These are phyloP conservation scores for Gracilaria caudata DNA, from an alignment of 23 red algal genomes.

Conservation along the genomic window DNA sequence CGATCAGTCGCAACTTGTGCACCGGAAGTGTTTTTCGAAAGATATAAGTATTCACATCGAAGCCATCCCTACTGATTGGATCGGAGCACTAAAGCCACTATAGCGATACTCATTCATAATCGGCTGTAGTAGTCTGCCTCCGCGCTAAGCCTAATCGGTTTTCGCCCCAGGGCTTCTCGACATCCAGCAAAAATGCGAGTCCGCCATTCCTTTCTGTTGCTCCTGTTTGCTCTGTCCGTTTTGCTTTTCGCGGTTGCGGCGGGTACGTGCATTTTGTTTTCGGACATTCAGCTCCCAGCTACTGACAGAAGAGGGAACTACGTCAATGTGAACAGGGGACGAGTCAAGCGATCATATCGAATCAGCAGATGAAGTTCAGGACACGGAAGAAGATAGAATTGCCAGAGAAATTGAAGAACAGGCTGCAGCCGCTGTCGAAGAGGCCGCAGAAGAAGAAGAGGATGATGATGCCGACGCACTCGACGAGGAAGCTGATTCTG, in stretches of 20 bases:
- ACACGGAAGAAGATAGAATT: conserved; percentile 23
- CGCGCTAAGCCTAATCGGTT: background rate
- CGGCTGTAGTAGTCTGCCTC: background rate
- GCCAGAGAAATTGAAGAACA: conserved; percentile 53
- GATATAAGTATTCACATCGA: too few species aligned
- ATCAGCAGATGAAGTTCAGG: background rate
- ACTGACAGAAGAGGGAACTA: background rate
- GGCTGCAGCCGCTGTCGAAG: conserved; percentile 64
- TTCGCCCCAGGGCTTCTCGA: background rate
- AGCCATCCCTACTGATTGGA: background rate
- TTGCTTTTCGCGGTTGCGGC: background rate
- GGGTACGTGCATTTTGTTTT: background rate
- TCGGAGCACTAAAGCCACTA: background rate
- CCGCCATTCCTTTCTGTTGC: background rate
- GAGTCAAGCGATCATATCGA: background rate
- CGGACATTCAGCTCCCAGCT: background rate
- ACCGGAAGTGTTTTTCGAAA: too few species aligned
- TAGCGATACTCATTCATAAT: background rate
- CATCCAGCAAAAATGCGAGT: background rate
- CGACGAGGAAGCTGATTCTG: conserved; percentile 63
- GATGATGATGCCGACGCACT: conserved; percentile 64
- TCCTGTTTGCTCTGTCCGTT: background rate
- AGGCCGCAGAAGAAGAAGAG: conserved; percentile 60
- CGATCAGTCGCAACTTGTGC: too few species aligned
- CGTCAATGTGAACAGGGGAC: background rate